A percentile compares a stretch with the other conserved stretches of the same genome.
Conservation (phyloP, 108 stramenopile genomes). For the Schizochytrium sp. region DNA sequence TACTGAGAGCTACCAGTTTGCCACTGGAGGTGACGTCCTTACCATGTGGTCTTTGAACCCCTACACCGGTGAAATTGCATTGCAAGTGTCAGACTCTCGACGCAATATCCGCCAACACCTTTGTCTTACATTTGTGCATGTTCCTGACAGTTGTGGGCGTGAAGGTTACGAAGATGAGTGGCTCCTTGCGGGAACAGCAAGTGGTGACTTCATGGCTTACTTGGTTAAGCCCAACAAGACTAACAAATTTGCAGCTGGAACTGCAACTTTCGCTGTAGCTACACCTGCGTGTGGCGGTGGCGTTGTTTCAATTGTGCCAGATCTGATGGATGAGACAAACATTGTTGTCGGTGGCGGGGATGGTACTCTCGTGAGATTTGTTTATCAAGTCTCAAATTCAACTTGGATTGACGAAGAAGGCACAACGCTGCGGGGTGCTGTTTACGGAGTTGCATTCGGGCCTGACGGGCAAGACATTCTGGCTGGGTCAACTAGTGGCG, state of each 20-base stretch:
- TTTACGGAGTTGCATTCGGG: background rate
- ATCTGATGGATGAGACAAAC: slow-evolving; percentile 32
- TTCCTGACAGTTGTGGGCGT: background rate
- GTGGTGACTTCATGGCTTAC: slow-evolving; percentile 58
- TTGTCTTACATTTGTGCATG: background rate
- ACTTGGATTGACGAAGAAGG: slow-evolving; percentile 30
- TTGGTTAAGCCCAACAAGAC: slow-evolving; percentile 19
- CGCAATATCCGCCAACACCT: background rate
- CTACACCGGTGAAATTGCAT: slow-evolving; percentile 68
- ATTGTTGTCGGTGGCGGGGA: slow-evolving; percentile 74
- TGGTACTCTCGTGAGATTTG: slow-evolving; percentile 74
- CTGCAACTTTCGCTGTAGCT: background rate
- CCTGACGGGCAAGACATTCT: background rate
- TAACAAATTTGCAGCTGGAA: background rate
- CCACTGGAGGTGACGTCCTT: slow-evolving; percentile 71
- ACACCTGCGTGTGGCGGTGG: slow-evolving; percentile 48
- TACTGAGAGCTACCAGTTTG: slow-evolving; percentile 73
- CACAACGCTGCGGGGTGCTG: background rate
- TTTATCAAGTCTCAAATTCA: slow-evolving; percentile 26
- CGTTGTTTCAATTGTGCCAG: background rate
- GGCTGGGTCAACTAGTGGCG: slow-evolving; percentile 66
- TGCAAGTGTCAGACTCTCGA: slow-evolving; percentile 5
- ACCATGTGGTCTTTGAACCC: slow-evolving; percentile 76
- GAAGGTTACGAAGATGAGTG: slow-evolving; percentile 24
- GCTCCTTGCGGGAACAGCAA: slow-evolving; percentile 20